Conservation (phyloP, 2,329 filamentous ascomycete genomes). For the Talaromyces piceae region DNA sequence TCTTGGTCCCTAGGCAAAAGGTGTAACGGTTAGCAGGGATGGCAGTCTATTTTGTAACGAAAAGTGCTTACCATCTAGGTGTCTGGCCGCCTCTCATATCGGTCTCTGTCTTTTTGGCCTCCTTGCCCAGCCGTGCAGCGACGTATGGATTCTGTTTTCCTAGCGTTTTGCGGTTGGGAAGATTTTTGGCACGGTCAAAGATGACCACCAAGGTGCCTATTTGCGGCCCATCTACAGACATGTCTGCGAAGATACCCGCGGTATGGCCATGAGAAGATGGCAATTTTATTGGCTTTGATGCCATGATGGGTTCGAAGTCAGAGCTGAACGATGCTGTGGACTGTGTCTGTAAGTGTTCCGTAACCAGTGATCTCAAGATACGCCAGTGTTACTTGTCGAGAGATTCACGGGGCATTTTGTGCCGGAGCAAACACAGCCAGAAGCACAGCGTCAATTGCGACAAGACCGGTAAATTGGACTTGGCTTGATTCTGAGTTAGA, state of each 20-base stretch:
- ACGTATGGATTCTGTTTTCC: conserved; percentile 98
- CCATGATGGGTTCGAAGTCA: conserved; percentile 6
- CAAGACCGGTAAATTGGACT: not conserved
- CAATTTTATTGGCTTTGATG: conserved; percentile 43
- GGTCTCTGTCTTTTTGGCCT: conserved; percentile 93
- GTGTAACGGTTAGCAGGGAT: not conserved
- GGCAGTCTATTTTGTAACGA: not conserved
- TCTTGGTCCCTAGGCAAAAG: conserved; percentile 77
- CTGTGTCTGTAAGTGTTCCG: not conserved
- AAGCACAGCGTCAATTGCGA: not conserved
- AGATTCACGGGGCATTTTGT: conserved; percentile 4
- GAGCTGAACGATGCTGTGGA: not conserved
- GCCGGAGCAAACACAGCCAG: not conserved
- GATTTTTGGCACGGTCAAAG: conserved; percentile 90
- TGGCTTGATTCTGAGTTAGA: not conserved
- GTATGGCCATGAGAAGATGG: conserved; percentile 62
- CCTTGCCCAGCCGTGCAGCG: conserved; percentile 85
- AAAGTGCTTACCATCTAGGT: conserved; percentile 66
- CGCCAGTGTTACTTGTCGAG: not conserved
- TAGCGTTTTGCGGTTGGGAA: conserved; percentile 94
- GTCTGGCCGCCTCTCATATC: conserved; percentile 93
- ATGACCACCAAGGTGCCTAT: conserved; percentile 91
- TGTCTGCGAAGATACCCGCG: conserved; percentile 88
- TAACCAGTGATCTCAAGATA: not conserved
- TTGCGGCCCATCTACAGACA: conserved; percentile 83